Evolutionary conservation across 169 alveolate genomes (phyloP).

Genomic region (Plasmodium yoelii): DNA sequence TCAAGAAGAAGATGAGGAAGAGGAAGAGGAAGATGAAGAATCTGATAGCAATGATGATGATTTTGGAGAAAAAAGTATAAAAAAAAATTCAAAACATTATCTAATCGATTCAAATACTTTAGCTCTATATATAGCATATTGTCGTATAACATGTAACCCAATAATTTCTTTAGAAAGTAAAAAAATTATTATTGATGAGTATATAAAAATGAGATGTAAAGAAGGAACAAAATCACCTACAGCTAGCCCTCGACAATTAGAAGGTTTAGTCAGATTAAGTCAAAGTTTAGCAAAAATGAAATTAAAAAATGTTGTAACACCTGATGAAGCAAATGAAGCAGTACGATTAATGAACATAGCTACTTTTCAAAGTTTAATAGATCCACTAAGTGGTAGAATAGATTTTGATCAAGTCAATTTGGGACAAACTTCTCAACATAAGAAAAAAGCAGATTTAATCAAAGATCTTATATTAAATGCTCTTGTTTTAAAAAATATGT

Average conservation of each 20-base stretch:
- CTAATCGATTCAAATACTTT: conserved; percentile 82
- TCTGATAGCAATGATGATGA: conserved; percentile 57
- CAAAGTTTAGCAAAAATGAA: conserved; percentile 98
- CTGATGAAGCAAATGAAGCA: conserved; percentile 97
- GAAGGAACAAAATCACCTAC: conserved; percentile 92
- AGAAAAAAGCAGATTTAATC: conserved; percentile 69
- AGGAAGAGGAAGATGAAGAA: conserved; percentile 36
- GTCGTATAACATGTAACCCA: conserved; percentile 94
- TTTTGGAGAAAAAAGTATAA: conserved; percentile 4
- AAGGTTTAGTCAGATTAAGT: conserved; percentile 96
- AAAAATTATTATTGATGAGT: conserved; percentile 89
- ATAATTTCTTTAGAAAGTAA: conserved; percentile 91
- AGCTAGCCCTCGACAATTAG: conserved; percentile 98
- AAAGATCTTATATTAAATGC: conserved; percentile 73
- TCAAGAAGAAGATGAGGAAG: conserved; percentile 80
- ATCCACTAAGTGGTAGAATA: conserved; percentile 97
- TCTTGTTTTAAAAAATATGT: conserved; percentile 59
- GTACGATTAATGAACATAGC: conserved; percentile 97
- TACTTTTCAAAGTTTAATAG: conserved; percentile 98
- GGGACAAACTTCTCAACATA: conserved; percentile 87
- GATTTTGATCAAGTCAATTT: conserved; percentile 96
- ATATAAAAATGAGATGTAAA: conserved; percentile 91
- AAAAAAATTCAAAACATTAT: conserved; percentile 23
- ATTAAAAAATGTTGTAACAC: conserved; percentile 90
- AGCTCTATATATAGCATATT: conserved; percentile 92